Base-by-base conservation (phyloP, 108 stramenopile species). In the Schizochytrium sp. region DNA sequence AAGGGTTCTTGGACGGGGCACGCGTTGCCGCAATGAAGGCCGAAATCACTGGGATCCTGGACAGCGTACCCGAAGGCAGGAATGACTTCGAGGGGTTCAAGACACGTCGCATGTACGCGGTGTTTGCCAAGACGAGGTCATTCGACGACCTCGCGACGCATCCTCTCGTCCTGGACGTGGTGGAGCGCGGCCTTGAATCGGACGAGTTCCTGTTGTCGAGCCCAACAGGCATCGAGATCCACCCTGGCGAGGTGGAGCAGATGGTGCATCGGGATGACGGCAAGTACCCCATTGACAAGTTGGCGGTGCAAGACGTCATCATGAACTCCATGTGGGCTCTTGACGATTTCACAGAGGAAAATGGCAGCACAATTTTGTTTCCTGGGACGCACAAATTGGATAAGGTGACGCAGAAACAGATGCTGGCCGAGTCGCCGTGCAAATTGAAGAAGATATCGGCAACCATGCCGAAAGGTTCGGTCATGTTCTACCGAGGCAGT, bases 291-390 rank as follows among this genome's bases (percentile, higher is more conserved):
- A 83, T 83, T 12, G 48, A 19, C 45, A 69, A 69, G 63, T 16
- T 83, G 18, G 16, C 12, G 51, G 48, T 53, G 48, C 45, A 53
- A 23, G 76, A 83, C n/a, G 51, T 83, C 0, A 83, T 83, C 76
- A 83, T 83, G 76, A 83, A 83, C 76, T 25, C 76, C 10, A 83
- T 83, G 76, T 83, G 76, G 76, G 45, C 76, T 6, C 28, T 83
- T 55, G 76, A 83, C 51, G 76, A 83, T 34, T 83, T 83, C 23
- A 83, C 76, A 28, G 51, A 47, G 8, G 51, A 12, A 6, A 83
- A 83, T 34, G 76, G 76, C 14, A 53, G 48, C n/a, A 83, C 76
- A 23, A 5, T 83, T 6, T 8, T 83, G n/a, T 83, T 21, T 23
- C 76, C 76, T 16, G 51, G 51, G 51, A 45, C 76, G 0, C 76